phyloP scores from a whole-genome alignment of 2,329 filamentous ascomycete genomes.

The Aspergillus felis region DNA sequence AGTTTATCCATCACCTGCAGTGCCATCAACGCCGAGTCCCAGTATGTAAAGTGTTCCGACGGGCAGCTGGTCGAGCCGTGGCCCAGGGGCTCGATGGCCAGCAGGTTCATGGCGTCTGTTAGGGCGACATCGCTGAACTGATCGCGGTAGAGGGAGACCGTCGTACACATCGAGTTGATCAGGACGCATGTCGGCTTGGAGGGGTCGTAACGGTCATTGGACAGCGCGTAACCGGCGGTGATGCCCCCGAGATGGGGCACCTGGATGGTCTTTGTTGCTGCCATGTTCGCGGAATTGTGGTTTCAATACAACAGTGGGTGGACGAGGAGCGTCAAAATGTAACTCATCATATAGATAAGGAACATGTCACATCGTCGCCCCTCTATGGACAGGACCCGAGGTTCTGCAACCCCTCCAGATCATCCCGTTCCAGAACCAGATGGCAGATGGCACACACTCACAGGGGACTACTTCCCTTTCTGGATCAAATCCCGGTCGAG shows the following conservation, averaged over 20 bases:
- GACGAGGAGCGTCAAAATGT: not conserved
- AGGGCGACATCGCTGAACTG: conserved; percentile 39
- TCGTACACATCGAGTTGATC: conserved; percentile 51
- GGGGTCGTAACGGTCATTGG: conserved; percentile 43
- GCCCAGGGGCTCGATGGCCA: conserved; percentile 53
- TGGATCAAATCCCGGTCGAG: not conserved
- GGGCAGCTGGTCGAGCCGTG: conserved; percentile 48
- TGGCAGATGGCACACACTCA: not conserved
- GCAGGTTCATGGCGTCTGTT: conserved; percentile 42
- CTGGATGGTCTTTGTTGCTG: conserved; percentile 31
- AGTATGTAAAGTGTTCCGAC: conserved; percentile 50
- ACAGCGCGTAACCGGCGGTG: conserved; percentile 46
- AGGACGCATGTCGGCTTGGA: conserved; percentile 50
- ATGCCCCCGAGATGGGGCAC: conserved; percentile 51
- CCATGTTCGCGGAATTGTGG: conserved; percentile 12
- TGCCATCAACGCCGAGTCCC: conserved; percentile 53
- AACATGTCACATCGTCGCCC: not conserved
- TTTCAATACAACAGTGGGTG: not conserved
- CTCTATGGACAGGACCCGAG: too few species aligned
- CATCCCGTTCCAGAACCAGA: not conserved
- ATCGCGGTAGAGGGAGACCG: conserved; percentile 41
- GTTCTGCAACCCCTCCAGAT: too few species aligned
- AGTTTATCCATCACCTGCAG: conserved; percentile 52
- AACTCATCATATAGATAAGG: not conserved
- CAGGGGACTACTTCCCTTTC: not conserved